Percentiles rank a stretch among this genome's conserved stretches.
phyloP scores from a whole-genome alignment of 305 asterid species.

The Galium porrigens region DNA sequence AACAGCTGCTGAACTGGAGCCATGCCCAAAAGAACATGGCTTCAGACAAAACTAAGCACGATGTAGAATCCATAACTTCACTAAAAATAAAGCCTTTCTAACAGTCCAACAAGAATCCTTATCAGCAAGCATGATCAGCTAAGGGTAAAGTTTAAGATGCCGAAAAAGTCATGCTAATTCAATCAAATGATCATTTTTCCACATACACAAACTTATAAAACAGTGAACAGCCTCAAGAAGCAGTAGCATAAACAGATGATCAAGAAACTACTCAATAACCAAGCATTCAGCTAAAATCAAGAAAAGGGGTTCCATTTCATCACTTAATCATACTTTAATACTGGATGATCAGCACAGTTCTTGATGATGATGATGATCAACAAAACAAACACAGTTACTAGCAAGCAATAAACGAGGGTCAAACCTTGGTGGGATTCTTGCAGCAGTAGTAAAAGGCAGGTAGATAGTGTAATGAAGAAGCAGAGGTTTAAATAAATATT shows the following conservation, averaged over 20 bases:
- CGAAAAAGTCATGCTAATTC: not conserved
- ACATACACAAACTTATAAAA: not conserved
- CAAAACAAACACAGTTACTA: not conserved
- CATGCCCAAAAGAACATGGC: no score
- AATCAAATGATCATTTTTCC: not conserved
- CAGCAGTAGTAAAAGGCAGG: not conserved
- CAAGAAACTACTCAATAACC: not conserved
- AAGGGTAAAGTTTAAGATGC: not conserved
- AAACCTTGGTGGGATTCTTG: conserved; percentile 6
- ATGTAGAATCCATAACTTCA: not conserved
- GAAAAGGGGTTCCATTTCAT: not conserved
- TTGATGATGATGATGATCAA: not conserved
- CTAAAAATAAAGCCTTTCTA: not conserved
- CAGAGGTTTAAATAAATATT: not conserved
- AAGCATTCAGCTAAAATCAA: not conserved
- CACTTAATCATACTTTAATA: not conserved
- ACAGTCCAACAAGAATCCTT: not conserved
- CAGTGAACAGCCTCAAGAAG: not conserved
- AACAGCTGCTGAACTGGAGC: no score
- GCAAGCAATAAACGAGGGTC: not conserved
- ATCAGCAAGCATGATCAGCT: conserved; percentile 5
- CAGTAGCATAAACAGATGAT: not conserved
- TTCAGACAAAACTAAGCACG: not conserved
- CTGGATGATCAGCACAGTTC: not conserved
- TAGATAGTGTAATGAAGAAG: not conserved